Evolutionary conservation across 257 asterid genomes (phyloP).

Genomic region (Dorcoceras hygrometricum): DNA sequence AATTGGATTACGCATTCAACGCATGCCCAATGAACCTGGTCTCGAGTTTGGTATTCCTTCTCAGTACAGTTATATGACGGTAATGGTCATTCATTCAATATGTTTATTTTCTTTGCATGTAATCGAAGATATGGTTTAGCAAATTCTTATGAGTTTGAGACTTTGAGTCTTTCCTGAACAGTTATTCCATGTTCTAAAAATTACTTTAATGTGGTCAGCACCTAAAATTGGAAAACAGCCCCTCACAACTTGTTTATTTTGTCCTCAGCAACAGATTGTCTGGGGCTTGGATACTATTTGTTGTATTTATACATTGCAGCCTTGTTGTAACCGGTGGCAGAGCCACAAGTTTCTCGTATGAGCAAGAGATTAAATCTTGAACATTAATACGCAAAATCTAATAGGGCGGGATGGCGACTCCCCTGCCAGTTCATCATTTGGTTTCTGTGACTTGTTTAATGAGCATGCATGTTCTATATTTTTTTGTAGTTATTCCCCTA

Average conservation of each 20-base stretch:
- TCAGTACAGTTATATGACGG: constrained; percentile 53
- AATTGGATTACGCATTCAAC: constrained; percentile 42
- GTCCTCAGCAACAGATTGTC: not conserved
- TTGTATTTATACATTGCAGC: too few relatives aligned
- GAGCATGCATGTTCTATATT: not conserved
- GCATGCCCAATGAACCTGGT: constrained; percentile 53
- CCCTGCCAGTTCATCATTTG: not conserved
- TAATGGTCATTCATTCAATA: constrained; percentile 13
- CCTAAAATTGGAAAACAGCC: not conserved
- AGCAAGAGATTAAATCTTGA: not conserved
- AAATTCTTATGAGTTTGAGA: not conserved
- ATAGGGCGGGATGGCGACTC: not conserved
- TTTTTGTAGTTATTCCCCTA: not conserved
- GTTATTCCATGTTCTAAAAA: not conserved
- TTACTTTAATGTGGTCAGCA: not conserved
- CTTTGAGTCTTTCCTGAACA: not conserved
- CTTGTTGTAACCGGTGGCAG: not conserved
- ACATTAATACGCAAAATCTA: not conserved
- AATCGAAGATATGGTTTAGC: not conserved
- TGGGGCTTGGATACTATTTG: not conserved
- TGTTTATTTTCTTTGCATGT: not conserved
- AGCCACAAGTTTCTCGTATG: not conserved
- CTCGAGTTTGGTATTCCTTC: constrained; percentile 61
- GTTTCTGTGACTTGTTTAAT: not conserved
- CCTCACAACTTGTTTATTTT: too few relatives aligned